These are phyloP conservation scores for Rhodotorula kratochvilovae DNA, from an alignment of 768 basidiomycete species.

Conservation along the genomic window DNA sequence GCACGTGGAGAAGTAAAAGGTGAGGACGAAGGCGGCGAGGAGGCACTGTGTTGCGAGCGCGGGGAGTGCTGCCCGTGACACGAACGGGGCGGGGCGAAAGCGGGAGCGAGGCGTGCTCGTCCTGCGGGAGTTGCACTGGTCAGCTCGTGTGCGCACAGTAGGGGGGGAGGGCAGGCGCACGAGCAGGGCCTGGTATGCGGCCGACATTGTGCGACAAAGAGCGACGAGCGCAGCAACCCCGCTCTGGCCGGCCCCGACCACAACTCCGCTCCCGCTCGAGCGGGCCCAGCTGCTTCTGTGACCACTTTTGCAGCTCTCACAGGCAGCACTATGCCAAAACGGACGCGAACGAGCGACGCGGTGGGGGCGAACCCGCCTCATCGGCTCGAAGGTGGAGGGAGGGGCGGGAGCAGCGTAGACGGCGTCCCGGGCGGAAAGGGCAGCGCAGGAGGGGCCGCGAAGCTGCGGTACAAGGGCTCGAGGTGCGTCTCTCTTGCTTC, in stretches of 20 bases:
- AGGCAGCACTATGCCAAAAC: constrained; percentile 6
- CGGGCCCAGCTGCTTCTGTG: too few species aligned
- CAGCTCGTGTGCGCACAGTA: not conserved
- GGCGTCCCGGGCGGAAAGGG: too few species aligned
- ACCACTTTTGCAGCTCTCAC: too few species aligned
- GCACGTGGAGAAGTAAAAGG: constrained; percentile 25
- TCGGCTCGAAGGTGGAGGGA: not conserved
- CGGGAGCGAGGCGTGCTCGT: constrained; percentile 3
- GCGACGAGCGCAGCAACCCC: not conserved
- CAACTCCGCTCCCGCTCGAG: too few species aligned
- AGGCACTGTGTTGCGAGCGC: constrained; percentile 6
- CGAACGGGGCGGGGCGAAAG: constrained; percentile 1
- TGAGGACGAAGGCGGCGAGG: constrained; percentile 3
- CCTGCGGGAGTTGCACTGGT: not conserved
- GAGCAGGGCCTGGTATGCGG: not conserved
- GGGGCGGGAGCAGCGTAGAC: not conserved
- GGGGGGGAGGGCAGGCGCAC: not conserved
- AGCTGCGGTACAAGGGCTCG: not conserved
- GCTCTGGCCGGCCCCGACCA: too few species aligned
- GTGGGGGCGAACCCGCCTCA: not conserved
- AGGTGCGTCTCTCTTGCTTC: not conserved
- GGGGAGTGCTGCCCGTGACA: constrained; percentile 4
- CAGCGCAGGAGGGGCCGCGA: not conserved
- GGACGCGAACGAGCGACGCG: not conserved
- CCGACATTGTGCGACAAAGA: not conserved